A percentile compares a stretch with the other conserved stretches of the same genome.
Evolutionary conservation across 805 yeast species (phyloP).

Genomic region (Candida nemodendra): DNA sequence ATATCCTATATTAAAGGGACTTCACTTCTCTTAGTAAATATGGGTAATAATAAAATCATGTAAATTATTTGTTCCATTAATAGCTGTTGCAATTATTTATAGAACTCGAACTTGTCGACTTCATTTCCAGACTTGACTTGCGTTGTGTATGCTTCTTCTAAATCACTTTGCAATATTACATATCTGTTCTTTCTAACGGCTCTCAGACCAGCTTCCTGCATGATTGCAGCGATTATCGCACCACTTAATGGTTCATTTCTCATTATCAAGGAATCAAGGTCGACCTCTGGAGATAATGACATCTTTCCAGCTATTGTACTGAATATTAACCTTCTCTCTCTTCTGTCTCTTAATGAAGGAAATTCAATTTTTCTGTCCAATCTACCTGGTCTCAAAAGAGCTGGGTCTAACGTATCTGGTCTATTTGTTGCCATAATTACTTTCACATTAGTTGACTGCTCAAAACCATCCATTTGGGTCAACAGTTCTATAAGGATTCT

Average conservation of each 20-base stretch:
- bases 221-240: slow-evolving; percentile 96
- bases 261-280: slow-evolving; percentile 87
- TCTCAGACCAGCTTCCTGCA: slow-evolving; percentile 99
- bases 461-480: slow-evolving; percentile 99
- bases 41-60: slow-evolving; percentile 4
- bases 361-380: slow-evolving; percentile 97
- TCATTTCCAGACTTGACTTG: slow-evolving; percentile 96
- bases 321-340: slow-evolving; percentile 96
- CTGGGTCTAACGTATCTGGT: slow-evolving; percentile 99
- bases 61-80: too few species aligned
- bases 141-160: slow-evolving; percentile 96
- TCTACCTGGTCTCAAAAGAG: slow-evolving; percentile 96
- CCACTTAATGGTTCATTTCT: slow-evolving; percentile 98
- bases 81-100: slow-evolving; percentile 61
- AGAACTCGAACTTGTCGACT: slow-evolving; percentile 96
- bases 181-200: slow-evolving; percentile 98
- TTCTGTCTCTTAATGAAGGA: slow-evolving; percentile 92
- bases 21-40: too few species aligned
- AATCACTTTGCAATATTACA: slow-evolving; percentile 91
- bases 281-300: slow-evolving; percentile 98
- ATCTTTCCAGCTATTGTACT: slow-evolving; percentile 94
- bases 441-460: slow-evolving; percentile 90
- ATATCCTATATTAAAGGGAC: too few species aligned
- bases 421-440: slow-evolving; percentile 99
- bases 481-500: slow-evolving; percentile 92